phyloP scores from a whole-genome alignment of 371 early-diverging fungal genomes.

The Mucor ambiguus region DNA sequence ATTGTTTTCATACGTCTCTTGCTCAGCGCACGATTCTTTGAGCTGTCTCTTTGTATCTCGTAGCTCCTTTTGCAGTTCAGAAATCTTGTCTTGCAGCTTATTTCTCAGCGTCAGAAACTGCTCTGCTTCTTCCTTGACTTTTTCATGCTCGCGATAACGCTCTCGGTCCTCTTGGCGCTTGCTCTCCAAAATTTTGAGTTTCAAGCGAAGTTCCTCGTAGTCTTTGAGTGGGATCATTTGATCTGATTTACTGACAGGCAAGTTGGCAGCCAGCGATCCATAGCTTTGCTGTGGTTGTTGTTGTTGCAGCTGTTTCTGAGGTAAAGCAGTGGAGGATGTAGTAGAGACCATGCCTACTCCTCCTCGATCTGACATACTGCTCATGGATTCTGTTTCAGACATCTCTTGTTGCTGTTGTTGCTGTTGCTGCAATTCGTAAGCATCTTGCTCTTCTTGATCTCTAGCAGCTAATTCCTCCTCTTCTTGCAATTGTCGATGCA shows the following conservation, averaged over 20 bases:
- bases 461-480: conserved; percentile 14
- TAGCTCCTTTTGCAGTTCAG: conserved; percentile 74
- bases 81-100: conserved; percentile 73
- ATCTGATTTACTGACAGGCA: conserved; percentile 43
- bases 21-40: conserved; percentile 59
- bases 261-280: conserved; percentile 32
- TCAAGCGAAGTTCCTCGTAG: conserved; percentile 82
- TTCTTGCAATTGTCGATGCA: conserved; percentile 11
- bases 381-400: conserved; percentile 3
- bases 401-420: conserved; percentile 5
- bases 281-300: conserved; percentile 30
- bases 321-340: conserved; percentile 16
- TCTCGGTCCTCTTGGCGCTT: conserved; percentile 86
- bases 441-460: conserved; percentile 13
- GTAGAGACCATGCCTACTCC: conserved; percentile 6
- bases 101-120: conserved; percentile 67
- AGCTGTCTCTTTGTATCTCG: conserved; percentile 62
- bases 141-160: conserved; percentile 71
- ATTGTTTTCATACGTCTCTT: conserved; percentile 66
- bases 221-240: conserved; percentile 67
- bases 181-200: conserved; percentile 76
- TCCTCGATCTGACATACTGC: conserved; percentile 3
- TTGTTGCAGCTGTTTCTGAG: conserved; percentile 12
- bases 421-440: conserved; percentile 13
- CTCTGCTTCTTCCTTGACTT: conserved; percentile 74